phyloP scores from a whole-genome alignment of 2,329 filamentous ascomycete species.

The Hypoxylon rubiginosum region DNA sequence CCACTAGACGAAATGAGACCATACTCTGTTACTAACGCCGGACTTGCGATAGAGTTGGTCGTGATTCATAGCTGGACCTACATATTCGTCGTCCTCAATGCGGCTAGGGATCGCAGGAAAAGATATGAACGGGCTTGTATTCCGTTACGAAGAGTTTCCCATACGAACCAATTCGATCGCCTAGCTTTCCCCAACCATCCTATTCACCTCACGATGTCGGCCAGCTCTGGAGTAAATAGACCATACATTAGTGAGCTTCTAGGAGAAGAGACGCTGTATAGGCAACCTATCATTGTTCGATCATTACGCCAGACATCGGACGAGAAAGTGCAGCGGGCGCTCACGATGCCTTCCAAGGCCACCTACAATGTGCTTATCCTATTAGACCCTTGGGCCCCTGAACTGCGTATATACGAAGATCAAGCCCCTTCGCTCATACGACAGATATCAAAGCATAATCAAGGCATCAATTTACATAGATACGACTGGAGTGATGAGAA shows the following conservation, averaged over 20 bases:
- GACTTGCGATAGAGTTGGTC: slow-evolving; percentile 13
- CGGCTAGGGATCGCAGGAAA: background rate
- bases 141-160: background rate
- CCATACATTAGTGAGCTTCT: too few species aligned
- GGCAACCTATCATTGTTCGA: background rate
- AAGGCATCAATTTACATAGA: background rate
- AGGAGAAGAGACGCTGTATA: too few species aligned
- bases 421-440: background rate
- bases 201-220: background rate
- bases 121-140: background rate
- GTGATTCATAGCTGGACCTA: slow-evolving; percentile 2
- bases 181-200: background rate
- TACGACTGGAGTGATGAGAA: background rate
- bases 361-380: background rate
- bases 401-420: background rate
- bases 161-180: slow-evolving; percentile 6
- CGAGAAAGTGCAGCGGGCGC: too few species aligned
- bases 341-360: background rate
- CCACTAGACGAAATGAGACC: background rate
- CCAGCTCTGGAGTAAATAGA: too few species aligned
- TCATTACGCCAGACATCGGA: too few species aligned
- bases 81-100: slow-evolving; percentile 13
- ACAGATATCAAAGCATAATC: background rate
- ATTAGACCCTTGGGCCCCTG: background rate
- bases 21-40: slow-evolving; percentile 14